Evolutionary conservation across 2,329 filamentous ascomycete species (phyloP).

Genomic region (Exserohilum rostratum): DNA sequence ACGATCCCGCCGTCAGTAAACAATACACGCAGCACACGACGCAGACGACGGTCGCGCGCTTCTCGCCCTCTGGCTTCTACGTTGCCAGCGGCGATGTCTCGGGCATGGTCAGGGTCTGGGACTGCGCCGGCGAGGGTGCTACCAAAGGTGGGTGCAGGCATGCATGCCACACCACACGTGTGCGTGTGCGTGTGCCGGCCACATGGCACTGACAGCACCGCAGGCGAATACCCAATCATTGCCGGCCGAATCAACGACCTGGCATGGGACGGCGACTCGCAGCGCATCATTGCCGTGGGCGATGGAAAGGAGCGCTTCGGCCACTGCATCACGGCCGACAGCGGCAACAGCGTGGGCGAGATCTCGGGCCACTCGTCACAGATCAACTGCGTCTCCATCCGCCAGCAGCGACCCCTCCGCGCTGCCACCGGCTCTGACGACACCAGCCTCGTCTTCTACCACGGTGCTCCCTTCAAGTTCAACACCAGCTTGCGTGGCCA

Average conservation of each 20-base stretch:
- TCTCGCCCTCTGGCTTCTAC: slow-evolving; percentile 93
- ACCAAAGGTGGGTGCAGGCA: slow-evolving; percentile 67
- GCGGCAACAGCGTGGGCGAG: slow-evolving; percentile 94
- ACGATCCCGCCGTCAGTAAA: slow-evolving; percentile 80
- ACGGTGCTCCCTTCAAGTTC: slow-evolving; percentile 96
- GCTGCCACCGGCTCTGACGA: slow-evolving; percentile 93
- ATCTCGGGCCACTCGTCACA: slow-evolving; percentile 88
- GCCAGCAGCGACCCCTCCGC: slow-evolving; percentile 85
- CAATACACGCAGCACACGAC: slow-evolving; percentile 94
- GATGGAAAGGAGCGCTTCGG: slow-evolving; percentile 93
- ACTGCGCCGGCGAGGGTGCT: slow-evolving; percentile 80
- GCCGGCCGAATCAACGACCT: slow-evolving; percentile 94
- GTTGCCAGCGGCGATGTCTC: slow-evolving; percentile 88
- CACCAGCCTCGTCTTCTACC: slow-evolving; percentile 86
- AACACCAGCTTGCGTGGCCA: slow-evolving; percentile 77
- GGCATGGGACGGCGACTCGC: slow-evolving; percentile 96
- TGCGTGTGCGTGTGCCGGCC: background rate
- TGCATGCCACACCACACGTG: background rate
- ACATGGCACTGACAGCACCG: slow-evolving; percentile 32
- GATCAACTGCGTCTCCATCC: slow-evolving; percentile 89
- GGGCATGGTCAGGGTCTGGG: slow-evolving; percentile 89
- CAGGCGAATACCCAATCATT: slow-evolving; percentile 89
- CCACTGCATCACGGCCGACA: slow-evolving; percentile 87
- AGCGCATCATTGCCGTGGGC: slow-evolving; percentile 94
- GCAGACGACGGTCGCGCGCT: slow-evolving; percentile 88